Evolutionary conservation across 352 stramenopile genomes (phyloP).

Genomic region (Phytopythium vexans): DNA sequence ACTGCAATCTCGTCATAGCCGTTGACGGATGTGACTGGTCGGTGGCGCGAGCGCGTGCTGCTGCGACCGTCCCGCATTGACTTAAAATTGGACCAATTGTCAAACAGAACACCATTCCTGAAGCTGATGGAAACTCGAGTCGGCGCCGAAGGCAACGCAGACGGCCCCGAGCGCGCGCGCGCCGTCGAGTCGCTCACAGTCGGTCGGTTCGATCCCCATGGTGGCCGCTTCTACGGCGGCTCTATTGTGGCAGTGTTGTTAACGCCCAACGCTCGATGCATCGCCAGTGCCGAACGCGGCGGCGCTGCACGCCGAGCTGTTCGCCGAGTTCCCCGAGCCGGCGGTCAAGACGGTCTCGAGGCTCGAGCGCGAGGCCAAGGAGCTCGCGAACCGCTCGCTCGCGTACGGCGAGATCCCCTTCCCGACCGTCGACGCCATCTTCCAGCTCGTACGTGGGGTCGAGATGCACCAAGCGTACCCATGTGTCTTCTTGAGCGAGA

Average conservation of each 20-base stretch:
- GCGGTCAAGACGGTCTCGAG: constrained; percentile 56
- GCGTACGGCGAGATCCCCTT: constrained; percentile 69
- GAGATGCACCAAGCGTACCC: background rate
- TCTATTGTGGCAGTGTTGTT: too few relatives aligned
- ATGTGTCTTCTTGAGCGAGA: background rate
- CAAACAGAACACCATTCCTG: background rate
- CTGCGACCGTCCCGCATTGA: too few relatives aligned
- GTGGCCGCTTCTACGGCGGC: too few relatives aligned
- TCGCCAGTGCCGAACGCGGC: constrained; percentile 37
- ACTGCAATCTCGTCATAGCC: background rate
- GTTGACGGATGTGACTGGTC: background rate
- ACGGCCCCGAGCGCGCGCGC: constrained; percentile 2
- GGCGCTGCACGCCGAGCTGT: constrained; percentile 46
- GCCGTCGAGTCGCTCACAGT: constrained; percentile 6
- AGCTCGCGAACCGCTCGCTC: constrained; percentile 57
- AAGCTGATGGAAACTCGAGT: background rate
- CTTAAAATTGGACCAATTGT: background rate
- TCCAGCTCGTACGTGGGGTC: constrained; percentile 35
- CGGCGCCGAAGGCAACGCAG: background rate
- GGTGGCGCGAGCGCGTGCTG: too few relatives aligned
- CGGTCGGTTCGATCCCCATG: background rate
- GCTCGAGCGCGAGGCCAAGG: constrained; percentile 63
- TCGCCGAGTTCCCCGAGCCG: constrained; percentile 37
- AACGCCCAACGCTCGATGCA: background rate
- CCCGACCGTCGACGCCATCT: constrained; percentile 48